Percentiles rank a stretch among this genome's conserved stretches.
Evolutionary conservation across 2,329 filamentous ascomycete genomes (phyloP).

Genomic region (Neocatenulostroma microsporum): DNA sequence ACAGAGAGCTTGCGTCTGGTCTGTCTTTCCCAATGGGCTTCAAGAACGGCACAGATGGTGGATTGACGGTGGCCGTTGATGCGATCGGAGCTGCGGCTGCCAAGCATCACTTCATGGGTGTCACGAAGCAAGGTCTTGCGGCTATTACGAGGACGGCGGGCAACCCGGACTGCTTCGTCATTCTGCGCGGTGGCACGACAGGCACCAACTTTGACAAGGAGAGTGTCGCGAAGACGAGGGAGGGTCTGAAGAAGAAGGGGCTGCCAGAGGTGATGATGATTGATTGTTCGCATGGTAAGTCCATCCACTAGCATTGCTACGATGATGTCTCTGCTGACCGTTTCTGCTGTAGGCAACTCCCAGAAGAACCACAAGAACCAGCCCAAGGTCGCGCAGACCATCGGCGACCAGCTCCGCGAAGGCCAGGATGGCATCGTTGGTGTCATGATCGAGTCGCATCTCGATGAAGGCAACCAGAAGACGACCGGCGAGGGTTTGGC

Average conservation of each 20-base stretch:
- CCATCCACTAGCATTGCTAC: background rate
- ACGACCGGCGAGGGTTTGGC: constrained; percentile 73
- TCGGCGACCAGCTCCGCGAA: constrained; percentile 77
- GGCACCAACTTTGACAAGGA: constrained; percentile 91
- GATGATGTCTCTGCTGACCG: too few species aligned
- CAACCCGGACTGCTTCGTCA: constrained; percentile 96
- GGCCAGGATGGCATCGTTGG: constrained; percentile 86
- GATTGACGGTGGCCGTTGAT: constrained; percentile 83
- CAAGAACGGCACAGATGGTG: constrained; percentile 98
- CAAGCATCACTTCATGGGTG: constrained; percentile 96
- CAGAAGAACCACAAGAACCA: constrained; percentile 97
- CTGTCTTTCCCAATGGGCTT: constrained; percentile 97
- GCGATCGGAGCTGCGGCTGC: constrained; percentile 75
- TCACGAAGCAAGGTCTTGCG: constrained; percentile 93
- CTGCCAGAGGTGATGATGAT: constrained; percentile 91
- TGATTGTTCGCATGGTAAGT: constrained; percentile 88
- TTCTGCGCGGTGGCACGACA: constrained; percentile 81
- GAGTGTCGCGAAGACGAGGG: constrained; percentile 70
- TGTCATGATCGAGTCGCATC: constrained; percentile 98
- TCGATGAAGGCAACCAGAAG: constrained; percentile 74
- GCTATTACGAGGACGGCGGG: constrained; percentile 89
- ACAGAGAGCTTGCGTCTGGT: constrained; percentile 90
- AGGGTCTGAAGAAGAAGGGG: constrained; percentile 70
- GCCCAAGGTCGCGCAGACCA: constrained; percentile 75
- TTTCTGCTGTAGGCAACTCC: constrained; percentile 66